These are phyloP conservation scores for Candida neerlandica DNA, from an alignment of 1,139 yeast genomes.

Conservation along the genomic window DNA sequence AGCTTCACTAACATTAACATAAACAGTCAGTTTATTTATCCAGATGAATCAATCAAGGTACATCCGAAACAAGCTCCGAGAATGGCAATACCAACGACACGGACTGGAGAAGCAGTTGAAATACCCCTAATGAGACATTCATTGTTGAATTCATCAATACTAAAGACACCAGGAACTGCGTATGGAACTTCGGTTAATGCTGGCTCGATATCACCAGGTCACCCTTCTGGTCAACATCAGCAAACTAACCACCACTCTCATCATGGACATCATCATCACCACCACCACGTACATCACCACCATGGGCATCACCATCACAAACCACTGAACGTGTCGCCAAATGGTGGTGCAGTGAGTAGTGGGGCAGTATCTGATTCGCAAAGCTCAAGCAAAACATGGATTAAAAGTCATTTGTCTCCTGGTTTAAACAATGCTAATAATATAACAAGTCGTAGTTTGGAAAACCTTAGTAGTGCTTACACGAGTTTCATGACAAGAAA, in stretches of 20 bases:
- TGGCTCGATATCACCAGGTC: conserved; percentile 10
- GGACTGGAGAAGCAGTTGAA: conserved; percentile 78
- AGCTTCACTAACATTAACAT: neutral
- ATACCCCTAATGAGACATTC: conserved; percentile 53
- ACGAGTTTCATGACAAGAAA: conserved; percentile 23
- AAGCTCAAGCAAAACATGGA: conserved; percentile 11
- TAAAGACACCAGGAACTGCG: conserved; percentile 8
- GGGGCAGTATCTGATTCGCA: conserved; percentile 6
- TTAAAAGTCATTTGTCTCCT: conserved; percentile 20
- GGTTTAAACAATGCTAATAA: conserved; percentile 10
- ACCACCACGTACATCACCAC: conserved; percentile 7
- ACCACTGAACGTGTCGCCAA: conserved; percentile 3
- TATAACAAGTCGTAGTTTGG: conserved; percentile 22
- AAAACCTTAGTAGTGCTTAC: conserved; percentile 24
- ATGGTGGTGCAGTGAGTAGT: neutral
- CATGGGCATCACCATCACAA: conserved; percentile 7
- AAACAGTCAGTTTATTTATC: conserved; percentile 13
- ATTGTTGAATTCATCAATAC: conserved; percentile 17
- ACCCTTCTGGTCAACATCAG: neutral
- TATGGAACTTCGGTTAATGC: conserved; percentile 12
- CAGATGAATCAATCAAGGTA: conserved; percentile 20
- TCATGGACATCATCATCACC: neutral
- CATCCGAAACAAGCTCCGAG: conserved; percentile 68
- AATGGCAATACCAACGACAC: conserved; percentile 82
- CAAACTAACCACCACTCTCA: neutral